phyloP scores from a whole-genome alignment of 768 basidiomycete genomes.

The Boletus eberwhitei region DNA sequence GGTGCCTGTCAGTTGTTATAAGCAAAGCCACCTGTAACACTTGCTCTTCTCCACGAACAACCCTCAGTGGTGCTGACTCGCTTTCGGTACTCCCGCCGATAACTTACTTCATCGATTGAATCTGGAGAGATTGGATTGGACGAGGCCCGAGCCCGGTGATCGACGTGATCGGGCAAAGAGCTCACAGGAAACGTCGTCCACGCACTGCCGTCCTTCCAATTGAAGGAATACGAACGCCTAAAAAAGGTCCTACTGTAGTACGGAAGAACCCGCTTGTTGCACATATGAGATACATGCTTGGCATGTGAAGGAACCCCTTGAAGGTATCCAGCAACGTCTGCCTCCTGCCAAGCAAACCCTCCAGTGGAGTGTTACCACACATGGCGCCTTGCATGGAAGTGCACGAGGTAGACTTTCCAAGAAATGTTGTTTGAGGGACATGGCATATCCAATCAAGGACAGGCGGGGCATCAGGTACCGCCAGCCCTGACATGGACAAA shows the following conservation, averaged over 20 bases:
- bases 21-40: not conserved
- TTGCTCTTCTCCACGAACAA: not conserved
- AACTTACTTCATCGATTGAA: too few species aligned
- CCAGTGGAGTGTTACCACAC: too few species aligned
- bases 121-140: not conserved
- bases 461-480: not conserved
- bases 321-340: not conserved
- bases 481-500: not conserved
- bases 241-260: not conserved
- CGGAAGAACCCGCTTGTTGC: not conserved
- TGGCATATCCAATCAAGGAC: not conserved
- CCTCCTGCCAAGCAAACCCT: not conserved
- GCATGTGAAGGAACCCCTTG: not conserved
- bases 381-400: not conserved
- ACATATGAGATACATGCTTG: not conserved
- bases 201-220: not conserved
- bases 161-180: not conserved
- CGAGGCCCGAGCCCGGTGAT: not conserved
- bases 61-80: too few species aligned
- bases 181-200: not conserved
- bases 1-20: not conserved
- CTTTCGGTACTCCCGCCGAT: too few species aligned
- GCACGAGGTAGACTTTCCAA: not conserved
- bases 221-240: not conserved
- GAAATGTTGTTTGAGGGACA: not conserved